Base-by-base conservation (phyloP, 345 rosid species). In the Geranium brycei region DNA sequence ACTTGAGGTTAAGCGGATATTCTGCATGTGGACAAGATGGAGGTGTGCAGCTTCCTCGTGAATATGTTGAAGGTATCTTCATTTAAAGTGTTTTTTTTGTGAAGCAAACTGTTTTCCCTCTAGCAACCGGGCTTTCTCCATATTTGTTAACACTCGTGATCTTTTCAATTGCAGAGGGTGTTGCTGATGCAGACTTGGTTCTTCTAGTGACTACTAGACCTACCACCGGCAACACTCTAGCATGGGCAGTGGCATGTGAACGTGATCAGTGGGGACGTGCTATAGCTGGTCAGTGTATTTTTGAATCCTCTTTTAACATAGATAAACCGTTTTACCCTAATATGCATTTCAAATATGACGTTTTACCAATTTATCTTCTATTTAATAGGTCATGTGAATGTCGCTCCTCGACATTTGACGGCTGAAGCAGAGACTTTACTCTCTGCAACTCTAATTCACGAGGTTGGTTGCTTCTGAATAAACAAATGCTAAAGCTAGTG, bases 251-350 rank as follows among this genome's bases (percentile, higher is more conserved):
- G 70, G 99, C 97, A 65, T 93, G 99, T 65, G 99, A 93, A 66
- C 92, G 99, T 51, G 99, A 93, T 78, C 99, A 93, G 47, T 93
- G 99, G 99, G 99, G 99, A 57, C 96, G 99, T 64, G 99, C 99
- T 58, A 82, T 93, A 69, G 99, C 99, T 76, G 99, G 99, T 86
- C 79, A 56, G 59, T 35, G 41, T 35, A 7, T 35, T 35, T 7
- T 35, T 1, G 41, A 4, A 35, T 4, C 41, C 41, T 35, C 41
- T 35, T 35, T 35, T 35, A 35, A 35, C 41, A 35, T 35, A 35
- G 4, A 35, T 35, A 4, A 1, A 0, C 10, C 3, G 7, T 35
- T 35, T 6, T 35, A 3, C 7, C 10, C 41, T 4, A 35, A 23
- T 23, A 23, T 23, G 28, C 28, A 23, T 23, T 23, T 23, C 2